phyloP scores from a whole-genome alignment of 2,329 filamentous ascomycete species.

The Pochonia chlamydosporia region DNA sequence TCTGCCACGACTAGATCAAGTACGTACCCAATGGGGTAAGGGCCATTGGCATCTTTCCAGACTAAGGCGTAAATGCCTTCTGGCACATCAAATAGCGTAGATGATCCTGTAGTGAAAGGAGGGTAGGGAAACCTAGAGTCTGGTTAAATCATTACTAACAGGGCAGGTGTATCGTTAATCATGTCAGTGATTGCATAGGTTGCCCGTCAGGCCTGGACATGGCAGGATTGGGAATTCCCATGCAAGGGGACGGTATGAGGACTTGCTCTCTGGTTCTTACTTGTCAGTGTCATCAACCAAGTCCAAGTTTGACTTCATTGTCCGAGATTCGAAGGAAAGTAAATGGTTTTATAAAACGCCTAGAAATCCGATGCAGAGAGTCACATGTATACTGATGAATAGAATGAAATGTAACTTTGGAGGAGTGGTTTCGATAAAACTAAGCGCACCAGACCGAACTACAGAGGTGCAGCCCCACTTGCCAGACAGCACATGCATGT shows the following conservation, averaged over 20 bases:
- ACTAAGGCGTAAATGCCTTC: constrained; percentile 62
- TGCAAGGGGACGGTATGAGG: not conserved
- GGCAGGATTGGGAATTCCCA: not conserved
- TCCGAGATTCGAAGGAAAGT: not conserved
- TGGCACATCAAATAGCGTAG: constrained; percentile 47
- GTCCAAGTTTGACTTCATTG: constrained; percentile 38
- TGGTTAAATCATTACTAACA: constrained; percentile 1
- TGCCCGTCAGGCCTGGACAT: too few relatives aligned
- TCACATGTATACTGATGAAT: too few relatives aligned
- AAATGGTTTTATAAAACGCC: not conserved
- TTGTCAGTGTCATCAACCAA: constrained; percentile 48
- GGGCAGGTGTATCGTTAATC: too few relatives aligned
- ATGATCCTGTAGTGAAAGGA: constrained; percentile 55
- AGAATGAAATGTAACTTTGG: too few relatives aligned
- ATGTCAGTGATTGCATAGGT: too few relatives aligned
- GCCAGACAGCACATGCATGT: too few relatives aligned
- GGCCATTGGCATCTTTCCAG: constrained; percentile 57
- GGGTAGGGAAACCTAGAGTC: constrained; percentile 68
- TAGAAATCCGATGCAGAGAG: too few relatives aligned
- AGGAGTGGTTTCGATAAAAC: too few relatives aligned
- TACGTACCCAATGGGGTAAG: constrained; percentile 58
- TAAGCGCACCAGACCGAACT: not conserved
- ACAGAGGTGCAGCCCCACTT: too few relatives aligned
- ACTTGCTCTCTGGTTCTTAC: constrained; percentile 27
- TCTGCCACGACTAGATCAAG: constrained; percentile 43